Base-by-base conservation (phyloP, 257 asterid species). In the Solanum chmielewskii region DNA sequence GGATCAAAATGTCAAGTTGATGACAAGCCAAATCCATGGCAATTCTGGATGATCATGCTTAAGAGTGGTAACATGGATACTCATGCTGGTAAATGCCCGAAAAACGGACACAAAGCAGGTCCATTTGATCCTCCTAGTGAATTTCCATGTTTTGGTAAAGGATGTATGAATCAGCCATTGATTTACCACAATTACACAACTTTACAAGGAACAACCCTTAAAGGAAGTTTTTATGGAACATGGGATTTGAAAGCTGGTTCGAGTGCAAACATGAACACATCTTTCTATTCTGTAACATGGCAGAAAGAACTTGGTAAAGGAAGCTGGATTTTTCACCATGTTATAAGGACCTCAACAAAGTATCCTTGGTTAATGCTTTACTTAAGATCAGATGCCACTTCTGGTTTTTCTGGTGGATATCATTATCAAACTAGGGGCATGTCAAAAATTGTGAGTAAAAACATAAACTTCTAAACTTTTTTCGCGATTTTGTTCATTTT, bases 361-460 rank as follows among this genome's bases (percentile, higher is more conserved):
- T 94, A 96, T 70, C 98, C 99, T 9, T 94, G 99, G 98, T 88
- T 96, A 88, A 96, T 96, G 99, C 98, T 96, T 83, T 96, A 96
- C 82, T 87, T 96, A 6, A 90, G 98, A 88, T 92, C 99, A 70
- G 99, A 94, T 83, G 93, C 98, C 86, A 93, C 97, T 1, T 78
- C 82, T 23, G 98, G 98, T 35, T 91, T 93, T 73, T 95, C 98
- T 21, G 98, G 98, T 66, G 99, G 99, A 47, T 96, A 94, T 90
- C 98, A 96, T 83, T 94, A 94, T 89, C 90, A 93, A 86, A 93
- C 97, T 4, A 91, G 99, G 83, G 99, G 99, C 42, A 96, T 94
- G 99, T 83, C 92, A 44, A 94, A 94, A 89, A 93, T 88, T 59
- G 98, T 95, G 86, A 93, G 98, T 35, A 14, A 62, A 64, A 16